phyloP scores from a whole-genome alignment of 2,329 filamentous ascomycete genomes.

The Apiospora hydei region DNA sequence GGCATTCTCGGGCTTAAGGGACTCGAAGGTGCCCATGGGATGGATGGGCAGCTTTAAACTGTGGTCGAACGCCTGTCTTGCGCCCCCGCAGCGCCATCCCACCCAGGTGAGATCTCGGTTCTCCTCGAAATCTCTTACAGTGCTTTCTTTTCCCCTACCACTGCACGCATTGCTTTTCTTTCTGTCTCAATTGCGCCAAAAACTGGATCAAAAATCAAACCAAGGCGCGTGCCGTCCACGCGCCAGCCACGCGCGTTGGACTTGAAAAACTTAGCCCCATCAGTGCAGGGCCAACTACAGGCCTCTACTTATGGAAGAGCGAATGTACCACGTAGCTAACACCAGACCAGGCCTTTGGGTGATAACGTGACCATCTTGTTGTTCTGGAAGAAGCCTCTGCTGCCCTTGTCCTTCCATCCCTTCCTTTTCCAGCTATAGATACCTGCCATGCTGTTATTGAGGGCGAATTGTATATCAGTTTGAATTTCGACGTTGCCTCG shows the following conservation, averaged over 20 bases:
- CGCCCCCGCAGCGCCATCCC: slow-evolving; percentile 19
- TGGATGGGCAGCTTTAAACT: not conserved
- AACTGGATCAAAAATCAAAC: not conserved
- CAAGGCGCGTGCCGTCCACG: slow-evolving; percentile 21
- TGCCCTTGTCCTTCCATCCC: not conserved
- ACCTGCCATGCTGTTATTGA: not conserved
- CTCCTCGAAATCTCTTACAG: slow-evolving; percentile 6
- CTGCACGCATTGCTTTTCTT: not conserved
- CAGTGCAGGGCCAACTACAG: not conserved
- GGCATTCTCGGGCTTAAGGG: slow-evolving; percentile 4
- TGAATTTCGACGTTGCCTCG: slow-evolving; percentile 5
- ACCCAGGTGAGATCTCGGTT: slow-evolving; percentile 9
- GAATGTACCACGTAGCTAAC: not conserved
- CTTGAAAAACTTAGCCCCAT: slow-evolving; percentile 9
- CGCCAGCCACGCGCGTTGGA: slow-evolving; percentile 12
- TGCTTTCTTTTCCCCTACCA: not conserved
- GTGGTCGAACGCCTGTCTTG: slow-evolving; percentile 7
- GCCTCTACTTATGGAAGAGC: not conserved
- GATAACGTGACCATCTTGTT: too few species aligned
- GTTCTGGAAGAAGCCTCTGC: not conserved
- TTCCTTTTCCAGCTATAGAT: too few species aligned
- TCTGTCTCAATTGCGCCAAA: slow-evolving; percentile 6
- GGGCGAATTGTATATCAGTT: not conserved
- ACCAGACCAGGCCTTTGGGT: not conserved
- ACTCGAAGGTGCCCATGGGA: not conserved